Evolutionary conservation across 2,329 filamentous ascomycete species (phyloP).

Genomic region (Neonectria punicea): DNA sequence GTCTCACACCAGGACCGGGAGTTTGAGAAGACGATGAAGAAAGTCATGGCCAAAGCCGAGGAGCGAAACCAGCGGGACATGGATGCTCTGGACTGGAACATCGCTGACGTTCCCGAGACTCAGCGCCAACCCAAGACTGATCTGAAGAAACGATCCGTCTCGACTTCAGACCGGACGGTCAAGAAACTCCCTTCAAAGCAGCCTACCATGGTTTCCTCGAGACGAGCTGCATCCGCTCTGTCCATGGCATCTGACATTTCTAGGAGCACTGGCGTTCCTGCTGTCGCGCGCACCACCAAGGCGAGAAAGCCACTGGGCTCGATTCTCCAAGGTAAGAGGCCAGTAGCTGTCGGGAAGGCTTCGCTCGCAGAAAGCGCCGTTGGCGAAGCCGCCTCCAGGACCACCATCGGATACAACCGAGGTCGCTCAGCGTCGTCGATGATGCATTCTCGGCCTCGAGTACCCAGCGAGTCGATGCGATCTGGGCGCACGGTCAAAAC

Average conservation of each 20-base stretch:
- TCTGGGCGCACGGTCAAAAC: slow-evolving; percentile 33
- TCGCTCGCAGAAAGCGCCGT: slow-evolving; percentile 67
- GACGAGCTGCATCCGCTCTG: slow-evolving; percentile 64
- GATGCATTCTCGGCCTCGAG: slow-evolving; percentile 47
- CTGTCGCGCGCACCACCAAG: slow-evolving; percentile 27
- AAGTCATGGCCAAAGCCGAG: slow-evolving; percentile 67
- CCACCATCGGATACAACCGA: slow-evolving; percentile 86
- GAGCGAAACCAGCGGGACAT: slow-evolving; percentile 74
- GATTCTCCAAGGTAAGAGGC: slow-evolving; percentile 44
- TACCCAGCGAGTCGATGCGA: slow-evolving; percentile 22
- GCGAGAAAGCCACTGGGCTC: slow-evolving; percentile 45
- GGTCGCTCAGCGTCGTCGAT: slow-evolving; percentile 69
- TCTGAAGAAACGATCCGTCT: slow-evolving; percentile 12
- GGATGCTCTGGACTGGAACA: slow-evolving; percentile 70
- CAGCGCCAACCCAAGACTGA: slow-evolving; percentile 15
- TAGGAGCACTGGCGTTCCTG: slow-evolving; percentile 21
- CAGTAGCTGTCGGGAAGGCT: slow-evolving; percentile 53
- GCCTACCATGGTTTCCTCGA: slow-evolving; percentile 52
- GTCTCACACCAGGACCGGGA: slow-evolving; percentile 71
- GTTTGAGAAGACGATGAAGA: slow-evolving; percentile 63
- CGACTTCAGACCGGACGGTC: slow-evolving; percentile 5
- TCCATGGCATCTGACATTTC: slow-evolving; percentile 51
- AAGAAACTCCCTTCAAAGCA: slow-evolving; percentile 32
- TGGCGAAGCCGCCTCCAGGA: slow-evolving; percentile 76
- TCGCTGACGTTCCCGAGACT: slow-evolving; percentile 65